Conservation (phyloP, 2,329 filamentous ascomycete genomes). For the Samsoniella hepiali region DNA sequence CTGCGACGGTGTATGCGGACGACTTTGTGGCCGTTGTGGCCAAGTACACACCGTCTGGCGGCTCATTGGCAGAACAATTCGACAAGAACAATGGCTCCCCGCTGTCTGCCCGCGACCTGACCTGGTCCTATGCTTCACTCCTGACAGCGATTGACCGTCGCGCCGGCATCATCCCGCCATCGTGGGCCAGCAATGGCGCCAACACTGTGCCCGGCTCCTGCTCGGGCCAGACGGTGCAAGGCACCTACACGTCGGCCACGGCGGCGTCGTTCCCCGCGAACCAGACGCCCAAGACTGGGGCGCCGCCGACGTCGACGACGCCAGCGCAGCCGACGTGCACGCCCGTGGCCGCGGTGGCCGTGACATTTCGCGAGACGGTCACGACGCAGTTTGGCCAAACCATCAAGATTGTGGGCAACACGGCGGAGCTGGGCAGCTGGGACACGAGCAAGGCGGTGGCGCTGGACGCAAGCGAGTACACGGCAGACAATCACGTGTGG, state of each 20-base stretch:
- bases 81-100: constrained; percentile 50
- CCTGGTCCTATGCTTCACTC: constrained; percentile 72
- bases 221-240: constrained; percentile 42
- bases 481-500: constrained; percentile 59
- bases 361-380: constrained; percentile 60
- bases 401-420: constrained; percentile 62
- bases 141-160: constrained; percentile 60
- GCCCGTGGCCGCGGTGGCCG: constrained; percentile 45
- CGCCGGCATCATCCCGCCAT: constrained; percentile 50
- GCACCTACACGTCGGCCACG: constrained; percentile 51
- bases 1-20: constrained; percentile 57
- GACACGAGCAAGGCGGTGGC: constrained; percentile 50
- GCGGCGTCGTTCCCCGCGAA: constrained; percentile 47
- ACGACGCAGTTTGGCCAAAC: constrained; percentile 59
- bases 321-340: constrained; percentile 31
- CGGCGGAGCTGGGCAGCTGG: constrained; percentile 61
- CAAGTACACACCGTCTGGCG: constrained; percentile 59
- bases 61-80: constrained; percentile 67
- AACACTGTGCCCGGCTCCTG: constrained; percentile 50
- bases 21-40: constrained; percentile 61
- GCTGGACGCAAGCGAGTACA: constrained; percentile 59
- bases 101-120: constrained; percentile 63
- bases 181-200: constrained; percentile 50
- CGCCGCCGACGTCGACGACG: constrained; percentile 22
- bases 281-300: constrained; percentile 42